phyloP scores from a whole-genome alignment of 176 grass and related monocot species.

The Themeda triandra region DNA sequence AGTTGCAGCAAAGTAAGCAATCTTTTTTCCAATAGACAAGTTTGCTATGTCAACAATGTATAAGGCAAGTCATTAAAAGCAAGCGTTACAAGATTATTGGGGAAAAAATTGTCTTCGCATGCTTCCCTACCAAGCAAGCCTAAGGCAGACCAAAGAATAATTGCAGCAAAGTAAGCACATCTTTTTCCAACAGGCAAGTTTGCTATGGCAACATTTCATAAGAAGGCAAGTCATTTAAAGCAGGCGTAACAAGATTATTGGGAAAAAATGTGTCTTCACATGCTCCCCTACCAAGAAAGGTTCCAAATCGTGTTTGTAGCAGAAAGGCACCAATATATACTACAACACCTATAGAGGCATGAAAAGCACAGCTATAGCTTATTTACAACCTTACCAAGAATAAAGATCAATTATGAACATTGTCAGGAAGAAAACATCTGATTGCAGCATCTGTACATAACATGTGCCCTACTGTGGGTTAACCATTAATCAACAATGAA shows the following conservation, averaged over 20 bases:
- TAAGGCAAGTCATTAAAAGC: slow-evolving; percentile 1
- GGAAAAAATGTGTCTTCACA: not conserved
- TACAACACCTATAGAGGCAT: not conserved
- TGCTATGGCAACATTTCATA: not conserved
- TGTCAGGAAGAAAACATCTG: not conserved
- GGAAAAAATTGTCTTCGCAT: not conserved
- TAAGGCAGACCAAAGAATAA: slow-evolving; percentile 38
- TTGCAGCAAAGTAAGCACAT: not conserved
- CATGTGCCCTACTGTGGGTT: not conserved
- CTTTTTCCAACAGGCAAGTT: slow-evolving; percentile 10
- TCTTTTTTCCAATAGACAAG: slow-evolving; percentile 12
- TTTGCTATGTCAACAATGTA: not conserved
- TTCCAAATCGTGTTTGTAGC: not conserved
- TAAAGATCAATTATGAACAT: not conserved
- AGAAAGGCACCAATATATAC: not conserved
- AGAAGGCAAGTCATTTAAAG: slow-evolving; percentile 1
- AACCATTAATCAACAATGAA: not conserved
- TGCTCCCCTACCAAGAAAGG: not conserved
- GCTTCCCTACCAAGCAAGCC: slow-evolving; percentile 35
- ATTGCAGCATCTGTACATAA: not conserved
- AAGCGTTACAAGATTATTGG: not conserved
- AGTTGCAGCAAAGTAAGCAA: not conserved
- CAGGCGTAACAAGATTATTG: not conserved
- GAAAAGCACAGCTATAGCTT: not conserved
- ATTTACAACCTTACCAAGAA: not conserved